Base-by-base conservation (phyloP, 1,139 yeast species). In the Scheffersomyces segobiensis region DNA sequence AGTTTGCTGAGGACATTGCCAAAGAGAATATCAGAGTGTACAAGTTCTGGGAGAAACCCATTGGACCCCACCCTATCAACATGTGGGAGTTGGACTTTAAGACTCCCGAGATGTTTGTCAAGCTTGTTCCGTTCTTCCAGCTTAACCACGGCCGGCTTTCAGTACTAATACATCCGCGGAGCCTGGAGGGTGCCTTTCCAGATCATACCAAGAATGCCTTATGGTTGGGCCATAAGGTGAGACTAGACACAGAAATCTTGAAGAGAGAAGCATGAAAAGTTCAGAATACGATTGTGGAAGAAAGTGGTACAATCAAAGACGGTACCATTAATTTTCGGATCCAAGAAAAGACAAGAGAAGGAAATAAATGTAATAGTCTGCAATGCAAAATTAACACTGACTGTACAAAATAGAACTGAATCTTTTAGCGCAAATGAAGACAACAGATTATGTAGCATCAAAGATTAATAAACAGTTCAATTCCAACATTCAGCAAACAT, bases 51-150 rank as follows among this genome's bases (percentile, higher is more conserved):
- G 83, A 82, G 54, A 70, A 71, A 55, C 82, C 87, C 22, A 71
- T 86, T 53, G 89, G 89, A 0, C 89, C 89, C 0, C 89, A 86
- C 63, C 86, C 88, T 0, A 69, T 77, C 26, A 68, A 67, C 59
- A 78, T 79, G 82, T 79, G 77, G 75, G 83, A 79, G 62, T 64
- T 79, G 53, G 82, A 79, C 67, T 75, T 76, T 59, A 65, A 65
- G 53, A 65, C 59, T n/a, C 77, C 79, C 0, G 77, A 71, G 50
- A 56, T 76, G 19, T 76, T 76, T 58, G 53, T 12, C 32, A 49
- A 21, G 5, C 53, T 65, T 3, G 63, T 65, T 5, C 73, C 80
- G 47, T 77, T 75, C 73, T 84, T 70, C 65, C 87, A 84, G 63
- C 60, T 81, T 58, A 75, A 84, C 65, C 88, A 85, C 63, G 87